Evolutionary conservation across 2,329 filamentous ascomycete species (phyloP), one percentile per base, ranked within the genome.

Genomic region (Lecanoromycetidae sp.): DNA sequence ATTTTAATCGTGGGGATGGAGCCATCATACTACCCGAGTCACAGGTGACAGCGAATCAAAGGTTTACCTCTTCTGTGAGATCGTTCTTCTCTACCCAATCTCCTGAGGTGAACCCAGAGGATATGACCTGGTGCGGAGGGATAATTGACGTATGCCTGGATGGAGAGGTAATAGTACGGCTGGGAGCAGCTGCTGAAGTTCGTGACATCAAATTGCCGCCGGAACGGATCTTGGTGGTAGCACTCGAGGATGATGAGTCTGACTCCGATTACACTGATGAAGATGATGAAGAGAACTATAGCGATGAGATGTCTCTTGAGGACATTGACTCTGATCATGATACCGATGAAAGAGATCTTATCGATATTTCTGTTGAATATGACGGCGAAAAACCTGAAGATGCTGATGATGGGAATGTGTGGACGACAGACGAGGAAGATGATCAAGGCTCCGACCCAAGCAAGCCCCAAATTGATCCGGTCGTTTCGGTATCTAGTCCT

Each of bases 41-140:
- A 9, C n/a, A n/a, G n/a, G n/a, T n/a, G n/a, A n/a, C n/a, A n/a
- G n/a, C n/a, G n/a, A n/a, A n/a, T n/a, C n/a, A n/a, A n/a, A n/a
- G n/a, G n/a, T n/a, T n/a, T n/a, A n/a, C n/a, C n/a, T n/a, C n/a
- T n/a, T n/a, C n/a, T n/a, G 10, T 27, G 5, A 17, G 20, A 13
- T 5, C 26, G 27, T 20, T 17, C 7, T 4, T 17, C 29, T 12
- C 22, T 5, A 13, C 17, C 17, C 22, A 3, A 42, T 9, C 6
- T 19, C 22, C 19, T 17, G 9, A 33, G 10, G 13, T 10, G 15
- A 10, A 17, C 26, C 25, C 20, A 17, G 10, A 7, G 5, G 17
- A 25, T 17, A 36, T 62, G 5, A 65, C 71, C 30, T 79, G 76
- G 71, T 63, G 78, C 46, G 76, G 76, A 15, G 72, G 77, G 55